A percentile compares a stretch with the other conserved stretches of the same genome.
Conservation (phyloP, 306 rosid species). For the Glycine tomentella region DNA sequence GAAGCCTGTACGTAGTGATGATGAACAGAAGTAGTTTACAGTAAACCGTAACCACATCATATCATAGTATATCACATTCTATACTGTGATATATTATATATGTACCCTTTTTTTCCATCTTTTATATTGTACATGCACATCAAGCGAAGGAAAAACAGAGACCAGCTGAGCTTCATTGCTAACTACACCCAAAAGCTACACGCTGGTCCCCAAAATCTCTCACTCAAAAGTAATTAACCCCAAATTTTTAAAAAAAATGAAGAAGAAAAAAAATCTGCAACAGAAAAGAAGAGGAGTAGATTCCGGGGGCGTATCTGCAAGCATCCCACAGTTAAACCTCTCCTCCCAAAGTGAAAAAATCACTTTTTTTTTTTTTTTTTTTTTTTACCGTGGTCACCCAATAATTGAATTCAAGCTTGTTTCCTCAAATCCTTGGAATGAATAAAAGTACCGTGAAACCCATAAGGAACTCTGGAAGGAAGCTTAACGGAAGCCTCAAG, state of each 20-base stretch:
- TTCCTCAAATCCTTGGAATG: constrained; percentile 63
- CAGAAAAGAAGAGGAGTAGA: constrained; percentile 46
- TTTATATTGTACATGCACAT: constrained; percentile 40
- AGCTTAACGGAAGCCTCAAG: constrained; percentile 78
- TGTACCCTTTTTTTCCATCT: not conserved
- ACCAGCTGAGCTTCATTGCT: constrained; percentile 90
- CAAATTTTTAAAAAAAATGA: not conserved
- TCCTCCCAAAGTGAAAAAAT: constrained; percentile 20
- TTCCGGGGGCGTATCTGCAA: constrained; percentile 82
- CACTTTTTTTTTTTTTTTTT: too few species aligned
- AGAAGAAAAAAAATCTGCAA: constrained; percentile 25
- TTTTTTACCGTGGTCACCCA: too few species aligned
- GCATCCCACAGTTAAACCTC: constrained; percentile 84
- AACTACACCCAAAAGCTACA: constrained; percentile 80
- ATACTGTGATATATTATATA: constrained; percentile 31
- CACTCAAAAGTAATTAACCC: constrained; percentile 44
- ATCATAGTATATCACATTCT: constrained; percentile 44
- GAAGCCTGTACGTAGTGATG: not conserved
- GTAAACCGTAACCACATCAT: constrained; percentile 21
- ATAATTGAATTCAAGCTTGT: constrained; percentile 49
- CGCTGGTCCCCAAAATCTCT: constrained; percentile 71
- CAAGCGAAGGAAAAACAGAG: constrained; percentile 66
- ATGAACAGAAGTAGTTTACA: constrained; percentile 39
- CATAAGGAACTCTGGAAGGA: constrained; percentile 92
- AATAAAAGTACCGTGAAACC: constrained; percentile 95